Evolutionary conservation across 2,329 filamentous ascomycete species (phyloP).

Genomic region (Fusarium sp.): DNA sequence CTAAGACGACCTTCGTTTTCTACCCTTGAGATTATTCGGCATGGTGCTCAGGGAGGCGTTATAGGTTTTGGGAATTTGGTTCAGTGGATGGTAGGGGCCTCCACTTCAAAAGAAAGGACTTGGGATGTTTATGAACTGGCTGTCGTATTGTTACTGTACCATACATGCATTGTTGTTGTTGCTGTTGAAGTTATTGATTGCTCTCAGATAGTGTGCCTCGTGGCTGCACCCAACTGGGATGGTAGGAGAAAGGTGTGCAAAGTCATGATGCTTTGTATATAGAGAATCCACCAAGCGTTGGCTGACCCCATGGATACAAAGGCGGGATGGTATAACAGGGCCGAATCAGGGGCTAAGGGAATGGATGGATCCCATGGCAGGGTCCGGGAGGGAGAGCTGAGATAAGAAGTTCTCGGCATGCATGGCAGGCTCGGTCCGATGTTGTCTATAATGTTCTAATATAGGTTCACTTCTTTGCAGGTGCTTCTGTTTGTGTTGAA

Average conservation of each 20-base stretch:
- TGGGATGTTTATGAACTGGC: slow-evolving; percentile 42
- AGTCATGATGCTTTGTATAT: slow-evolving; percentile 36
- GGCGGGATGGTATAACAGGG: not conserved
- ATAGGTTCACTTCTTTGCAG: not conserved
- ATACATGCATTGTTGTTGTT: slow-evolving; percentile 38
- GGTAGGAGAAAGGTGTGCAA: slow-evolving; percentile 23
- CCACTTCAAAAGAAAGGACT: slow-evolving; percentile 48
- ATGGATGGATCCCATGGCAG: not conserved
- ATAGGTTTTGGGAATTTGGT: slow-evolving; percentile 39
- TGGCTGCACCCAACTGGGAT: slow-evolving; percentile 24
- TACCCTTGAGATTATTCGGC: slow-evolving; percentile 37
- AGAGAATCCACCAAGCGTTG: slow-evolving; percentile 30
- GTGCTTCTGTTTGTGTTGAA: not conserved
- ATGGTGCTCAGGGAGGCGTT: slow-evolving; percentile 48
- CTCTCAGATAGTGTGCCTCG: slow-evolving; percentile 41
- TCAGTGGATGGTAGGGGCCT: slow-evolving; percentile 47
- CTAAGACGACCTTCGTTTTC: slow-evolving; percentile 41
- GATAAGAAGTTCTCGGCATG: not conserved
- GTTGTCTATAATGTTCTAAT: not conserved
- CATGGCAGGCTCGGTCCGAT: not conserved
- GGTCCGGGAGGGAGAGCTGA: not conserved
- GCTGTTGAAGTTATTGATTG: not conserved
- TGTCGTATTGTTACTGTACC: slow-evolving; percentile 41
- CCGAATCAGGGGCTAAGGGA: not conserved
- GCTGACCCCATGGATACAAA: not conserved